phyloP scores from a whole-genome alignment of 202 grass and related monocot genomes.

The Panicum hallii region DNA sequence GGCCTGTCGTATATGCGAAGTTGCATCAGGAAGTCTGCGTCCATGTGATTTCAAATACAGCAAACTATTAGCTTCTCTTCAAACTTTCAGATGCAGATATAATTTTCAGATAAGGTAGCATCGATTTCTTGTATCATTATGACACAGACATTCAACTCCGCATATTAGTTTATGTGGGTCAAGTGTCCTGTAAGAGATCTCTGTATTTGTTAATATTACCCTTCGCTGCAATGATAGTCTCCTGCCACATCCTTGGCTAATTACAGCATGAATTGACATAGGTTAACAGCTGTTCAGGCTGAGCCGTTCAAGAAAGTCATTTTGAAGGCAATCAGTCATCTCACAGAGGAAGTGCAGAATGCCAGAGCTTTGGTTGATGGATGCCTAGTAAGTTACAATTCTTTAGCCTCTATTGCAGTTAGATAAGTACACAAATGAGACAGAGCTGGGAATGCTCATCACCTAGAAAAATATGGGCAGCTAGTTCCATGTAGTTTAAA shows the following conservation, averaged over 20 bases:
- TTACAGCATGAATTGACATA: slow-evolving; percentile 46
- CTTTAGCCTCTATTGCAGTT: slow-evolving; percentile 31
- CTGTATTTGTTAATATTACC: background rate
- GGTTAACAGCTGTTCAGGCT: slow-evolving; percentile 60
- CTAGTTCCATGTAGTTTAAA: background rate
- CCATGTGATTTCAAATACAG: slow-evolving; percentile 84
- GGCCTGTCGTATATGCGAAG: slow-evolving; percentile 69
- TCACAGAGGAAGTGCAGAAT: slow-evolving; percentile 75
- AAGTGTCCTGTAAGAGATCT: slow-evolving; percentile 11
- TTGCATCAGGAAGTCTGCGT: slow-evolving; percentile 64
- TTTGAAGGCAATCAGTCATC: slow-evolving; percentile 67
- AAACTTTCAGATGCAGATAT: slow-evolving; percentile 89
- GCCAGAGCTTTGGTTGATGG: slow-evolving; percentile 77
- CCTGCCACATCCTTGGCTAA: slow-evolving; percentile 28
- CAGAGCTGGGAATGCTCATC: background rate
- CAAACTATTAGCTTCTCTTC: slow-evolving; percentile 78
- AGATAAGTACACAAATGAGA: slow-evolving; percentile 9
- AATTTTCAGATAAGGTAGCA: slow-evolving; percentile 87
- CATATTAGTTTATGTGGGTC: background rate
- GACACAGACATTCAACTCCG: background rate
- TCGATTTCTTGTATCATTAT: slow-evolving; percentile 29
- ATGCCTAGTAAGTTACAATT: slow-evolving; percentile 58
- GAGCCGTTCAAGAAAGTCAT: slow-evolving; percentile 66
- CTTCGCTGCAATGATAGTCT: slow-evolving; percentile 9
- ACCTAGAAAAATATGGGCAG: background rate